phyloP scores from a whole-genome alignment of 345 rosid species.

The Salix exigua region DNA sequence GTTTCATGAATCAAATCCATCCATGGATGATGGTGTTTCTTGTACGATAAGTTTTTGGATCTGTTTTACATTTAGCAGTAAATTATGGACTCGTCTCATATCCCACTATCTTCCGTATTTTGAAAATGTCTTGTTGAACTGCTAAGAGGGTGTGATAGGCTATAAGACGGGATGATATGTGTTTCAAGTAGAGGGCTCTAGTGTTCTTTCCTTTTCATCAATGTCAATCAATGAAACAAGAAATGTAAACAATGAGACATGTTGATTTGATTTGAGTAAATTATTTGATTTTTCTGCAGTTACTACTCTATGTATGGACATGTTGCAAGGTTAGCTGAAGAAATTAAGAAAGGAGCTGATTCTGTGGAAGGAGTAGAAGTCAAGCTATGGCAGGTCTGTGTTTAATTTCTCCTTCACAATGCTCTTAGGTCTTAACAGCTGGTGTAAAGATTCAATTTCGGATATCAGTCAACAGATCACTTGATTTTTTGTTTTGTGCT shows the following conservation, averaged over 20 bases:
- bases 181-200: background rate
- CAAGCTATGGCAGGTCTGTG: conserved; percentile 82
- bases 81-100: background rate
- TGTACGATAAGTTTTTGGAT: background rate
- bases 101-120: background rate
- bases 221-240: background rate
- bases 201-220: background rate
- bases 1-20: background rate
- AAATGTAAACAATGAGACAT: background rate
- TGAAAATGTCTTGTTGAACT: background rate
- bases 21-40: background rate
- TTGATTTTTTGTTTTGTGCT: background rate
- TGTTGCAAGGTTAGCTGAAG: conserved; percentile 87
- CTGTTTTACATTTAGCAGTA: background rate
- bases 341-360: conserved; percentile 85
- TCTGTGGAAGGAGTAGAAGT: conserved; percentile 98
- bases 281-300: conserved; percentile 34
- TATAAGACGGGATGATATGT: background rate
- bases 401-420: background rate
- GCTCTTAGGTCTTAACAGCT: too few relatives aligned
- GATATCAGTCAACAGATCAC: background rate
- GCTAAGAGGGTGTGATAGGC: background rate
- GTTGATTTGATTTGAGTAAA: background rate
- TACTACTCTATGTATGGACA: conserved; percentile 98
- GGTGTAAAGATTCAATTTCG: background rate